These are phyloP conservation scores for Prinsepia uniflora DNA, from an alignment of 306 rosid genomes.

Conservation along the genomic window DNA sequence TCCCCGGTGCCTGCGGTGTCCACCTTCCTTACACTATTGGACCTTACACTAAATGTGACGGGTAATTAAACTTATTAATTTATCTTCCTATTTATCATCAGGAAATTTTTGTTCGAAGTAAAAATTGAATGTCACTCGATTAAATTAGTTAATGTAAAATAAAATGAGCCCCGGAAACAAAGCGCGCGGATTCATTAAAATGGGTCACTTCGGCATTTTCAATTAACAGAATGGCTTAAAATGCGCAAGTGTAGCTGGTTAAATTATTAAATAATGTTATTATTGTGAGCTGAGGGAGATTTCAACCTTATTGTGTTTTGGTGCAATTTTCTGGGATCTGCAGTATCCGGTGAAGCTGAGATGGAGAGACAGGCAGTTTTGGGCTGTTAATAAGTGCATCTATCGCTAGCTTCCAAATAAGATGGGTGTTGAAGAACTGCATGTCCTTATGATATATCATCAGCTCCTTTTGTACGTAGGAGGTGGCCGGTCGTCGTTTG, in stretches of 20 bases:
- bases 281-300: too few relatives aligned
- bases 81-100: too few relatives aligned
- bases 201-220: too few relatives aligned
- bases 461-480: not conserved
- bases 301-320: not conserved
- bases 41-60: slow-evolving; percentile 28
- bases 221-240: too few relatives aligned
- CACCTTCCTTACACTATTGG: slow-evolving; percentile 32
- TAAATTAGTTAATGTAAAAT: too few relatives aligned
- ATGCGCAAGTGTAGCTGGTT: too few relatives aligned
- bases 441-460: not conserved
- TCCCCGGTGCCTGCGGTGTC: slow-evolving; percentile 33
- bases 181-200: too few relatives aligned
- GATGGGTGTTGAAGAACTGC: not conserved
- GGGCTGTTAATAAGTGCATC: not conserved
- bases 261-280: too few relatives aligned
- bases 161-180: too few relatives aligned
- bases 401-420: not conserved
- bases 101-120: too few relatives aligned
- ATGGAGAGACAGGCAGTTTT: not conserved
- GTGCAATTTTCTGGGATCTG: not conserved
- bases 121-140: too few relatives aligned
- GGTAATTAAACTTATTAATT: not conserved
- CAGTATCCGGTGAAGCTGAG: slow-evolving; percentile 3
- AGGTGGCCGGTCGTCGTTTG: not conserved